Evolutionary conservation across 2,329 filamentous ascomycete species (phyloP).

Genomic region (Trichophyton simii): DNA sequence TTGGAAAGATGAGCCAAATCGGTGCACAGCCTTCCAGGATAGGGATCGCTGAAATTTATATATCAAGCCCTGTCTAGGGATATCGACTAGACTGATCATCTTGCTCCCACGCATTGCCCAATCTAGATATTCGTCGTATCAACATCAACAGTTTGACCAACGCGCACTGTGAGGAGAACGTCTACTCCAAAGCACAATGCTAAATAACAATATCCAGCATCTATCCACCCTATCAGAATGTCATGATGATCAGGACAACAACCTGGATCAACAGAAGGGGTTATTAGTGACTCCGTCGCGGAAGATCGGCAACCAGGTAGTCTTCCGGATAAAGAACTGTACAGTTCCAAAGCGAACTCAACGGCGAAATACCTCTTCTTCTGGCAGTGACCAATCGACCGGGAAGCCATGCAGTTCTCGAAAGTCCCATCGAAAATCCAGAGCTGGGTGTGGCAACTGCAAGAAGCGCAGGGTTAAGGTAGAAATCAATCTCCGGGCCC

Average conservation of each 20-base stretch:
- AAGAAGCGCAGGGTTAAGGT: conserved; percentile 28
- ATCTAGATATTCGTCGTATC: conserved; percentile 2
- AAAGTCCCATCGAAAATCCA: conserved; percentile 25
- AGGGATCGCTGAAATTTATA: not conserved
- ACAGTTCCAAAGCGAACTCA: not conserved
- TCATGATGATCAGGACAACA: not conserved
- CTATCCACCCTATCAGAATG: not conserved
- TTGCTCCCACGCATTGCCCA: not conserved
- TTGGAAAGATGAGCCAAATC: not conserved
- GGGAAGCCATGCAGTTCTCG: conserved; percentile 20
- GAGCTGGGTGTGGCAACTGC: conserved; percentile 23
- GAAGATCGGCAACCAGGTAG: conserved; percentile 13
- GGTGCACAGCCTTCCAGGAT: not conserved
- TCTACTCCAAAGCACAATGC: not conserved
- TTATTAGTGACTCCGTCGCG: conserved; percentile 6
- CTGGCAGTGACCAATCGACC: not conserved
- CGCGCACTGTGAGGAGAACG: not conserved
- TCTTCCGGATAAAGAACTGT: conserved; percentile 13
- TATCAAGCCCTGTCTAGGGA: not conserved
- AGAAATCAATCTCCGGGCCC: not conserved
- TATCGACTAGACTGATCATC: not conserved
- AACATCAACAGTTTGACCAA: not conserved
- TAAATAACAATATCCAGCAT: not conserved
- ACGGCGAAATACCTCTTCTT: not conserved
- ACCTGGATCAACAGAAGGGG: not conserved